phyloP scores from a whole-genome alignment of 306 rosid genomes.

The Arachis hypogaea region DNA sequence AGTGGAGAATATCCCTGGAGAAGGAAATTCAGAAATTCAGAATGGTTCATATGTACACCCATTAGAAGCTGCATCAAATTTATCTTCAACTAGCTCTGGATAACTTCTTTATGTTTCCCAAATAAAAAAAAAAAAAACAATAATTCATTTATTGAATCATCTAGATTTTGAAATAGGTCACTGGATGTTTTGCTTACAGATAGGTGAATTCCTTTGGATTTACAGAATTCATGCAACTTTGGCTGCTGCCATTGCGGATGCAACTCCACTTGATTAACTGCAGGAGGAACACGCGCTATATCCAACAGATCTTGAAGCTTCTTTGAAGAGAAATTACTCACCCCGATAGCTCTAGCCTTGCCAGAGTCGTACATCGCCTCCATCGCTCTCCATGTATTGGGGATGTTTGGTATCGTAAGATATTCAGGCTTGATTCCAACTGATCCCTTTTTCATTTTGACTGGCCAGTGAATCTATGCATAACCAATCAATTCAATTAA shows the following conservation, averaged over 20 bases:
- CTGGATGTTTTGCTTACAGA: slow-evolving; percentile 10
- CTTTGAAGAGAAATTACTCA: slow-evolving; percentile 37
- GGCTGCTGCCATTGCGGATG: slow-evolving; percentile 30
- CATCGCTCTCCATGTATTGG: slow-evolving; percentile 27
- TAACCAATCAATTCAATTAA: background rate
- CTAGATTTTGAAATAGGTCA: background rate
- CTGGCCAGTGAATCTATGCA: slow-evolving; percentile 22
- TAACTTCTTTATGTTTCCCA: background rate
- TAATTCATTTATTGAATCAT: background rate
- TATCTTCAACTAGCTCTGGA: background rate
- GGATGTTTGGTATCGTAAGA: slow-evolving; percentile 10
- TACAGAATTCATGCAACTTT: slow-evolving; percentile 28
- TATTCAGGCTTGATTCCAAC: slow-evolving; percentile 3
- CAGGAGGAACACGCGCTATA: slow-evolving; percentile 18
- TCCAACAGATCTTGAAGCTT: slow-evolving; percentile 31
- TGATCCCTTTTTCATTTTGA: background rate
- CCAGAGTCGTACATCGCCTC: slow-evolving; percentile 31
- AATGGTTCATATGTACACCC: background rate
- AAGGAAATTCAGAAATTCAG: background rate
- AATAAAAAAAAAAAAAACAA: background rate
- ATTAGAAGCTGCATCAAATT: background rate
- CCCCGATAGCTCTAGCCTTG: slow-evolving; percentile 31
- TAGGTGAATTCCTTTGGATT: slow-evolving; percentile 32
- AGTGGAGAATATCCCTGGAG: slow-evolving; percentile 27
- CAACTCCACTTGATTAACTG: slow-evolving; percentile 29